Evolutionary conservation across 768 basidiomycete genomes (phyloP).

Genomic region (Collybia sordida): DNA sequence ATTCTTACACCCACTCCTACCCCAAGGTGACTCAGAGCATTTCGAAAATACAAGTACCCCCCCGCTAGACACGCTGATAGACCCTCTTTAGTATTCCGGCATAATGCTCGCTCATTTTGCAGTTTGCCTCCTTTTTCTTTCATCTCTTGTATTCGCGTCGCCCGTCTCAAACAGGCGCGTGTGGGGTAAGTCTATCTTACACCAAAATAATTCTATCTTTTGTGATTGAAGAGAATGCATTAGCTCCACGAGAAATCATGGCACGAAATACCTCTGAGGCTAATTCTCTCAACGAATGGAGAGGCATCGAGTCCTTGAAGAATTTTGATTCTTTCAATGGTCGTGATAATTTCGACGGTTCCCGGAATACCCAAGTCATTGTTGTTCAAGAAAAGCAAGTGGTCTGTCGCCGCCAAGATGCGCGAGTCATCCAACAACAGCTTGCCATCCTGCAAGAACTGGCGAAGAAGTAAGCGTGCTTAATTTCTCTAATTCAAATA

Average conservation of each 20-base stretch:
- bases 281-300: conserved; percentile 22
- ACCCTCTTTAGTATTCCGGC: too few relatives aligned
- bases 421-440: conserved; percentile 25
- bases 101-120: too few relatives aligned
- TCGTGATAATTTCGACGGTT: conserved; percentile 16
- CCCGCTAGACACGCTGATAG: too few relatives aligned
- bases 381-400: conserved; percentile 18
- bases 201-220: too few relatives aligned
- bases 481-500: too few relatives aligned
- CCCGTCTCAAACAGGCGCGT: too few relatives aligned
- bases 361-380: conserved; percentile 13
- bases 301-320: conserved; percentile 14
- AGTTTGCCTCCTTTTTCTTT: too few relatives aligned
- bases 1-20: too few relatives aligned
- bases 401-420: conserved; percentile 15
- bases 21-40: too few relatives aligned
- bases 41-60: too few relatives aligned
- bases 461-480: conserved; percentile 19
- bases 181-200: too few relatives aligned
- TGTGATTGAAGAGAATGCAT: background rate
- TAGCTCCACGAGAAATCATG: background rate
- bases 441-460: conserved; percentile 25
- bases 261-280: background rate
- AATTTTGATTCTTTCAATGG: conserved; percentile 22
- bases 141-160: too few relatives aligned